Base-by-base conservation (phyloP, 2,329 filamentous ascomycete genomes). In the Clathrospora elynae region DNA sequence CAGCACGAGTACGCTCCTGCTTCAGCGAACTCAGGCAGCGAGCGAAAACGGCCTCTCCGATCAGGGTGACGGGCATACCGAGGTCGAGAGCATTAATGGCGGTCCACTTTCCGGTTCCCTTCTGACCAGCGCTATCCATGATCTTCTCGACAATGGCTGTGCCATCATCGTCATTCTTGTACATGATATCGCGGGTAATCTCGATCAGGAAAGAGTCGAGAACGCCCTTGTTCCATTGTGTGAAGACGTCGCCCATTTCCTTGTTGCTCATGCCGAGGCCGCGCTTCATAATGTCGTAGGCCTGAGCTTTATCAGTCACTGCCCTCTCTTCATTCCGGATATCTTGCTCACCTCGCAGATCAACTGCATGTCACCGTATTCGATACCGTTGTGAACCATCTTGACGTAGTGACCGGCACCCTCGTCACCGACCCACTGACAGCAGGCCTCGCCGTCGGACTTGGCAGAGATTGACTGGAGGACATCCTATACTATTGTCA, bases 311-410 rank as follows among this genome's bases (percentile, higher is more conserved):
- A 47, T 64, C 29, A 63, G 51, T 35, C 6, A 6, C 20, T 9
- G 13, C 18, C 9, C 20, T 17, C n/a, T 29, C 16, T 3, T 6
- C 7, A n/a, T 5, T 19, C 10, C 12, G 14, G 11, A 9, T 17
- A 2, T 18, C 11, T 25, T 28, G 10, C 83, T 65, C 78, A 96
- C 92, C 86, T 99, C 93, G 77, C 87, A 95, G 74, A 99, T 99
- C 70, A 99, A 83, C 82, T 99, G 93, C 93, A 99, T 99, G 80
- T 99, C 93, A 85, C 93, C 93, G 74, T 99, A 99, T 80, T 99
- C 93, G 67, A 99, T 99, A 83, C 93, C 93, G 79, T 99, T 99
- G 87, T 99, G 93, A 55, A 99, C 93, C 93, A 99, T 99, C 88
- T 99, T 99, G 81, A 99, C 92, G 82, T 96, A 99, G 86, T 99